These are phyloP conservation scores for Rutstroemia sp. DNA, from an alignment of 2,329 filamentous ascomycete species.

Conservation along the genomic window DNA sequence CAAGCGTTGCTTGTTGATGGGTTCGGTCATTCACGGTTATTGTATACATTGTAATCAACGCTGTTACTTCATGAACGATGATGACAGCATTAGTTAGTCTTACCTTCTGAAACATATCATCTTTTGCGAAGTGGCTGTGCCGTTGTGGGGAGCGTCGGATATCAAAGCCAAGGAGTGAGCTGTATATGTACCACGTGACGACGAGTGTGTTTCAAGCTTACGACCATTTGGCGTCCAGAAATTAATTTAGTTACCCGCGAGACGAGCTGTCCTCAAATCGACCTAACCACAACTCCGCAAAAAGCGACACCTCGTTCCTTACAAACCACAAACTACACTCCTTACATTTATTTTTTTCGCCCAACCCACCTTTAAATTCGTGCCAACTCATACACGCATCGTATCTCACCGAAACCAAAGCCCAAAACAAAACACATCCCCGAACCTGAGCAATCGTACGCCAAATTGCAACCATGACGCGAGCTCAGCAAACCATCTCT, in stretches of 20 bases:
- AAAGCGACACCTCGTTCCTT: conserved; percentile 13
- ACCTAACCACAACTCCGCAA: neutral
- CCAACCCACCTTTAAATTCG: conserved; percentile 4
- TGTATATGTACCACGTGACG: neutral
- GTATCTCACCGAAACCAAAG: neutral
- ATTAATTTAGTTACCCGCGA: neutral
- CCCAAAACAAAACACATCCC: conserved; percentile 1
- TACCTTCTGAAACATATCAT: neutral
- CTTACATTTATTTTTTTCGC: conserved; percentile 13
- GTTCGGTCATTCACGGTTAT: neutral
- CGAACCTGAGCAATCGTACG: conserved; percentile 5
- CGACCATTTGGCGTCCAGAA: neutral
- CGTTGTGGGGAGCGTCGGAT: no score
- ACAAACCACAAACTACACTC: conserved; percentile 27
- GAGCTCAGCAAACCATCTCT: conserved; percentile 87
- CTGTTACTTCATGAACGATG: conserved; percentile 4
- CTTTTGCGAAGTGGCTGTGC: no score
- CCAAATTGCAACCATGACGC: conserved; percentile 66
- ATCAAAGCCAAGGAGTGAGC: no score
- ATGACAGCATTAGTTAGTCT: neutral
- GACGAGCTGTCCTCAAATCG: conserved; percentile 14
- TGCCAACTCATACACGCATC: conserved; percentile 11
- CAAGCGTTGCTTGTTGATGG: conserved; percentile 1
- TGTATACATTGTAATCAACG: conserved; percentile 10
- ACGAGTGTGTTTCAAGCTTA: no score